Conservation (phyloP, 257 asterid species). For the Fraxinus cuspidata region DNA sequence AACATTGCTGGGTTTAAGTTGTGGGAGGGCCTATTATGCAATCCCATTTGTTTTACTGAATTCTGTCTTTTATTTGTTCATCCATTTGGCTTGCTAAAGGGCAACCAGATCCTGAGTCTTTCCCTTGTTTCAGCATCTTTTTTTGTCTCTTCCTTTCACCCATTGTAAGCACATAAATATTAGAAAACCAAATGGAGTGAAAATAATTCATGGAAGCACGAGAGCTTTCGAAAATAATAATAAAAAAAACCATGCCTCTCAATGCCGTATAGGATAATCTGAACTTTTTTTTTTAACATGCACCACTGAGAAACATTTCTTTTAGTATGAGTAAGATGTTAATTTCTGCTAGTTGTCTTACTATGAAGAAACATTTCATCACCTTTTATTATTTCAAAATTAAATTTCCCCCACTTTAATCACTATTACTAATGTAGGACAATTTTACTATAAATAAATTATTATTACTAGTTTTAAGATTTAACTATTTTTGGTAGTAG, state of each 20-base stretch:
- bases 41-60: not conserved
- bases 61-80: not conserved
- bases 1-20: not conserved
- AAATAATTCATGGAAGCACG: not conserved
- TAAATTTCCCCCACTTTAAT: not conserved
- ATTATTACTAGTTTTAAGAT: too few species aligned
- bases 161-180: not conserved
- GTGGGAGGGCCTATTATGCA: not conserved
- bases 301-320: not conserved
- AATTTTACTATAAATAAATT: too few species aligned
- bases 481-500: too few species aligned
- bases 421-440: not conserved
- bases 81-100: not conserved
- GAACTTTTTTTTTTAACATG: not conserved
- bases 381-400: not conserved
- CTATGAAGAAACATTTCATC: not conserved
- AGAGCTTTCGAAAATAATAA: not conserved
- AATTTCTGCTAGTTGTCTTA: not conserved
- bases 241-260: not conserved
- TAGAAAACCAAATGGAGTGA: not conserved
- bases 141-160: not conserved
- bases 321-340: not conserved
- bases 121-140: not conserved
- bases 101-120: not conserved
- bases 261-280: not conserved